Conservation (phyloP, 2,329 filamentous ascomycete genomes). For the Ramularia endophylla region DNA sequence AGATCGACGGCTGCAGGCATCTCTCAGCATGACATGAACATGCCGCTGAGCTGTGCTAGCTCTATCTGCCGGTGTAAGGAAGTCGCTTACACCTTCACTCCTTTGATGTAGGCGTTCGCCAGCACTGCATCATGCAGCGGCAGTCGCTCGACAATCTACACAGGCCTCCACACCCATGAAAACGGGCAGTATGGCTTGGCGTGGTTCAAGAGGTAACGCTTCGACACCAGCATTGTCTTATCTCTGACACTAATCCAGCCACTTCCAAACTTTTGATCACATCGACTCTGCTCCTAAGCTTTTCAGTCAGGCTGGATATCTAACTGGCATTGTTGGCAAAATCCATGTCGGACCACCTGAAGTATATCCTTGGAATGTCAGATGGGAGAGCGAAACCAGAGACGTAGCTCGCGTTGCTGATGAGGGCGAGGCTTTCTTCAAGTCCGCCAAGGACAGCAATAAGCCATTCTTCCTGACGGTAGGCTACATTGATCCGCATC, state of each 20-base stretch:
- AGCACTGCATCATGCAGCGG: conserved; percentile 46
- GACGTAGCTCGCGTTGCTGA: conserved; percentile 40
- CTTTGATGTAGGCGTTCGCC: conserved; percentile 32
- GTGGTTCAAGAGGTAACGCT: conserved; percentile 16
- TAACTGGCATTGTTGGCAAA: conserved; percentile 45
- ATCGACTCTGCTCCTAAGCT: conserved; percentile 38
- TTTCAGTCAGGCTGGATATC: conserved; percentile 38
- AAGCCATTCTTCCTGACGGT: conserved; percentile 43
- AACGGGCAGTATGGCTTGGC: conserved; percentile 45
- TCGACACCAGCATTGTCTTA: conserved; percentile 12
- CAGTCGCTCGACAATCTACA: conserved; percentile 45
- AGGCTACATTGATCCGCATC: conserved; percentile 44
- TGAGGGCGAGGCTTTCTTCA: conserved; percentile 36
- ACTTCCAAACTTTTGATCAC: conserved; percentile 43
- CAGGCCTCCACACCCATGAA: conserved; percentile 45
- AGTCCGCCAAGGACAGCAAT: conserved; percentile 25
- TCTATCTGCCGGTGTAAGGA: too few relatives aligned
- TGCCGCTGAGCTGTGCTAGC: too few relatives aligned
- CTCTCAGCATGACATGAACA: too few relatives aligned
- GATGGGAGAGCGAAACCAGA: conserved; percentile 38
- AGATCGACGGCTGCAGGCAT: not conserved
- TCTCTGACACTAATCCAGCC: conserved; percentile 7
- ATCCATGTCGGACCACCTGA: conserved; percentile 41
- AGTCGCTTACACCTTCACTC: too few relatives aligned
- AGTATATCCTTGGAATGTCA: conserved; percentile 40